Conservation (phyloP, 169 alveolate species). For the Plasmodium falciparum region DNA sequence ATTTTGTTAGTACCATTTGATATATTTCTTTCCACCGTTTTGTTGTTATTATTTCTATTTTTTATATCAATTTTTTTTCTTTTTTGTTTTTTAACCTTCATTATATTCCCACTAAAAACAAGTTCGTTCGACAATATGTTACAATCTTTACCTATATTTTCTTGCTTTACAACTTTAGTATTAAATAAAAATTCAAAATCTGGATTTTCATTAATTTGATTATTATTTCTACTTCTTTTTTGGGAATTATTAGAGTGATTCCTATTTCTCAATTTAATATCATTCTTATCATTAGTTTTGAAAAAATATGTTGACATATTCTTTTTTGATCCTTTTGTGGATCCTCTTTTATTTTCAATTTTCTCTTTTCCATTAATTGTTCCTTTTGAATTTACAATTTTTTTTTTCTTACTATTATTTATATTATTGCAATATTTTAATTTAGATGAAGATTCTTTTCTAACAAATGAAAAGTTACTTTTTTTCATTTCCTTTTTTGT, state of each 20-base stretch:
- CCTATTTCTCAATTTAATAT: too few species aligned
- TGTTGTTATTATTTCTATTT: constrained; percentile 2
- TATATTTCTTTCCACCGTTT: neutral
- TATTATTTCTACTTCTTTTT: neutral
- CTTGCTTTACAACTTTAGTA: constrained; percentile 20
- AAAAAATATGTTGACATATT: too few species aligned
- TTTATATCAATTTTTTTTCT: neutral
- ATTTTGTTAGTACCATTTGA: neutral
- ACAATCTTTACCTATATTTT: neutral
- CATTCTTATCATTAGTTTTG: too few species aligned
- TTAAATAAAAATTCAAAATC: constrained; percentile 39
- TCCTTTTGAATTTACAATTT: too few species aligned
- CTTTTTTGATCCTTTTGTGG: too few species aligned
- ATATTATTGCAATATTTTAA: too few species aligned
- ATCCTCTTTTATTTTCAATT: too few species aligned
- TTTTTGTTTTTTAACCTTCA: neutral
- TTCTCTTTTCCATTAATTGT: too few species aligned
- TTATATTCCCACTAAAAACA: constrained; percentile 35
- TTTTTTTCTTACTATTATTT: too few species aligned
- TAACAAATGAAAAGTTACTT: too few species aligned
- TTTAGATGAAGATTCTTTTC: too few species aligned
- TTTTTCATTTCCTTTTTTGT: too few species aligned
- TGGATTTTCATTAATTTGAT: constrained; percentile 7
- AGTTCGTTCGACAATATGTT: constrained; percentile 12
- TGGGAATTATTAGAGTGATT: constrained; percentile 4